phyloP scores from a whole-genome alignment of 2,329 filamentous ascomycete species.

The Bretziella fagacearum region DNA sequence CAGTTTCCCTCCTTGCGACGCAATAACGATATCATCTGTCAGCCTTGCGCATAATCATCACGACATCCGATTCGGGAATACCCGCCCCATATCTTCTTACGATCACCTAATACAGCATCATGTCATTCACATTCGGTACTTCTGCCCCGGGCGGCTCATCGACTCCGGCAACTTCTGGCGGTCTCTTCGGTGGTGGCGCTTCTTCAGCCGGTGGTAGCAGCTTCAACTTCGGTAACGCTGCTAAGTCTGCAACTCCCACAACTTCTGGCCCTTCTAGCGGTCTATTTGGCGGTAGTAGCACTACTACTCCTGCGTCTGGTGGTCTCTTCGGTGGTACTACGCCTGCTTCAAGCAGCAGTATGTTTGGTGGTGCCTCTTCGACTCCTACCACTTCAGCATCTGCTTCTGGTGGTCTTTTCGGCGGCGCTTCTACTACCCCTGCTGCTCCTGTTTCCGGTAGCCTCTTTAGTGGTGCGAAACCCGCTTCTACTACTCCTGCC shows the following conservation, averaged over 20 bases:
- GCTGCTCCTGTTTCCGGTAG: conserved; percentile 15
- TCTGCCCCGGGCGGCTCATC: conserved; percentile 20
- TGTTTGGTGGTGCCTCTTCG: conserved; percentile 14
- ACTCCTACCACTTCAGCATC: conserved; percentile 3
- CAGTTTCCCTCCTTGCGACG: background rate
- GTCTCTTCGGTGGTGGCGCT: conserved; percentile 25
- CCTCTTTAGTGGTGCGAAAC: conserved; percentile 28
- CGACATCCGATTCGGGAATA: background rate
- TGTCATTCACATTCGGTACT: conserved; percentile 28
- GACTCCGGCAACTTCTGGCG: conserved; percentile 24
- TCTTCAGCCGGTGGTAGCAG: conserved; percentile 10
- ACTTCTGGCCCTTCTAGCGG: conserved; percentile 20
- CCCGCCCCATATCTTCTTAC: background rate
- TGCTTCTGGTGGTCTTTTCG: conserved; percentile 23
- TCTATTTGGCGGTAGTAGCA: conserved; percentile 24
- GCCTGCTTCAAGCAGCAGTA: conserved; percentile 12
- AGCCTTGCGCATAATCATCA: conserved; percentile 9
- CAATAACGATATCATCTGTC: background rate
- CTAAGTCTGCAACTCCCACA: conserved; percentile 17
- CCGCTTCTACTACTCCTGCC: conserved; percentile 22
- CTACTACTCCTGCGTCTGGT: conserved; percentile 19
- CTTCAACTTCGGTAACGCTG: conserved; percentile 17
- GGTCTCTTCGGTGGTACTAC: conserved; percentile 11
- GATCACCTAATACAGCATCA: conserved; percentile 16
- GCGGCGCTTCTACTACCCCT: conserved; percentile 22